A percentile compares a stretch with the other conserved stretches of the same genome.
Evolutionary conservation across 257 asterid species (phyloP).

Genomic region (Ilex asprella): DNA sequence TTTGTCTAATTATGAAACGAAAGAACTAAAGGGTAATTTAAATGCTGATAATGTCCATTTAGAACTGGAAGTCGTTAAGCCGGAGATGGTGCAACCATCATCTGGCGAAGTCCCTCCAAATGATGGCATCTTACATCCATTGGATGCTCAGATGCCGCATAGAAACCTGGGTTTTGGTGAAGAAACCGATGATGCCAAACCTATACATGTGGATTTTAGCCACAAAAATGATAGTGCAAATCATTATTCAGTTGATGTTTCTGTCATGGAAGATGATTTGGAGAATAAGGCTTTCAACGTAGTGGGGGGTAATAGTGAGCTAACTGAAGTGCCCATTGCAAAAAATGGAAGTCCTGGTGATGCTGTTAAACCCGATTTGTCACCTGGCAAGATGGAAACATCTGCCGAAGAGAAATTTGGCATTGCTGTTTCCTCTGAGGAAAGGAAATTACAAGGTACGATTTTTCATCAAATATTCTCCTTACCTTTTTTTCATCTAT

Average conservation of each 20-base stretch:
- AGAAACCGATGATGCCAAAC: constrained; percentile 12
- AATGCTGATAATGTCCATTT: constrained; percentile 34
- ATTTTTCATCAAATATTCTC: too few relatives aligned
- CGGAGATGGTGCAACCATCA: constrained; percentile 25
- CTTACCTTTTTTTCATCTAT: too few relatives aligned
- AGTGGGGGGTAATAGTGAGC: too few relatives aligned
- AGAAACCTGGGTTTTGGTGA: constrained; percentile 21
- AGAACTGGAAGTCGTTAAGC: constrained; percentile 29
- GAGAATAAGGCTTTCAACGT: too few relatives aligned
- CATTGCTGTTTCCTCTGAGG: too few relatives aligned
- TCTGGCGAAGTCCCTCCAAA: constrained; percentile 19
- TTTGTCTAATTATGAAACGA: constrained; percentile 21
- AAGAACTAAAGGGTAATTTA: constrained; percentile 30
- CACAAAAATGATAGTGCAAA: too few relatives aligned
- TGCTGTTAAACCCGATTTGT: constrained; percentile 6
- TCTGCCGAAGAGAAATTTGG: too few relatives aligned
- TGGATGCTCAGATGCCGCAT: constrained; percentile 22
- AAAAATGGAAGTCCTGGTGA: constrained; percentile 13
- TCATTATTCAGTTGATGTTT: too few relatives aligned
- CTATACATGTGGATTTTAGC: too few relatives aligned
- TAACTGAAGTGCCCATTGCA: neutral
- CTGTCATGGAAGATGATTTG: too few relatives aligned
- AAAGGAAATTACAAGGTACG: too few relatives aligned
- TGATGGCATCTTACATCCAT: constrained; percentile 21
- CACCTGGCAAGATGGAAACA: too few relatives aligned